Percentiles rank a stretch among this genome's conserved stretches.
phyloP scores from a whole-genome alignment of 345 rosid species.

The Pistacia vera region DNA sequence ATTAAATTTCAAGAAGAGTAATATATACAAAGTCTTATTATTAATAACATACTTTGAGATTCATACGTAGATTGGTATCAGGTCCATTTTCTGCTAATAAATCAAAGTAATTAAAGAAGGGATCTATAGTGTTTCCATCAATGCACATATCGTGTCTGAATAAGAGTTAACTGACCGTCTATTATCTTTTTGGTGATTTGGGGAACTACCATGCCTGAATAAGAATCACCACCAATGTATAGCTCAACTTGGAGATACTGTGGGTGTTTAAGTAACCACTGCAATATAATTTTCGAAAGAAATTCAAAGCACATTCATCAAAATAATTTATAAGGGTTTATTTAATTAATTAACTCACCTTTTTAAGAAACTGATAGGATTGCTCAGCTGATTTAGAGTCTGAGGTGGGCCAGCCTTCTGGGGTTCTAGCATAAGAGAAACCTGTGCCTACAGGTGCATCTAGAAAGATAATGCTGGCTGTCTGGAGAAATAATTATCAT shows the following conservation, averaged over 20 bases:
- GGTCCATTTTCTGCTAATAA: slow-evolving; percentile 24
- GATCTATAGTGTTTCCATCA: no score
- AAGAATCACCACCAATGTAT: slow-evolving; percentile 39
- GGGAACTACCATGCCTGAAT: slow-evolving; percentile 28
- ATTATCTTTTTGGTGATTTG: no score
- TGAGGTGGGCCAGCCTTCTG: slow-evolving; percentile 10
- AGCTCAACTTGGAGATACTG: slow-evolving; percentile 25
- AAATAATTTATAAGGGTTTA: no score
- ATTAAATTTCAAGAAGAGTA: no score
- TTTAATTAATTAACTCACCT: neutral
- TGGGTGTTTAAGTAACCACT: slow-evolving; percentile 38
- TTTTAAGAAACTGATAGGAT: slow-evolving; percentile 11
- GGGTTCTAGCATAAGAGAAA: neutral
- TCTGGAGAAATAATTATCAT: slow-evolving; percentile 13
- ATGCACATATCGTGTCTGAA: no score
- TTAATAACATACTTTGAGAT: slow-evolving; percentile 19
- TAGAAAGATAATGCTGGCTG: slow-evolving; percentile 32
- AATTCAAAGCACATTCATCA: no score
- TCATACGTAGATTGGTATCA: slow-evolving; percentile 22
- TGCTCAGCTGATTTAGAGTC: slow-evolving; percentile 17
- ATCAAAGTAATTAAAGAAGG: no score
- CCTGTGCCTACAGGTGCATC: slow-evolving; percentile 35
- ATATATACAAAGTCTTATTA: neutral
- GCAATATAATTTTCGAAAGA: slow-evolving; percentile 11
- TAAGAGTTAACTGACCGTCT: no score